Conservation (phyloP, 768 basidiomycete genomes). For the Tulasnella sp. region DNA sequence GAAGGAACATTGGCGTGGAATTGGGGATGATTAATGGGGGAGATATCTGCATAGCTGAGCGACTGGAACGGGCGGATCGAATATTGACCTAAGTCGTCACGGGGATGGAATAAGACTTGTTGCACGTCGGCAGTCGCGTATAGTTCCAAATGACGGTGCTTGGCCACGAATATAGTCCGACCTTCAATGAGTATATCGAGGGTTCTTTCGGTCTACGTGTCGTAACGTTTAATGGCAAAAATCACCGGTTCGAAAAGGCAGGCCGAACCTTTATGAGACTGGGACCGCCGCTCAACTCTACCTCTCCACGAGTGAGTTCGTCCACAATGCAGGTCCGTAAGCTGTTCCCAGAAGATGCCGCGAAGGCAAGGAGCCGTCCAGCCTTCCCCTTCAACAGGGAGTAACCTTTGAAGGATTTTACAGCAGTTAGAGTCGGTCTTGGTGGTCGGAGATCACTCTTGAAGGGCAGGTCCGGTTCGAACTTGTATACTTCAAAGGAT, state of each 20-base stretch:
- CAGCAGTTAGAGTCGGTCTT: neutral
- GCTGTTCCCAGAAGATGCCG: neutral
- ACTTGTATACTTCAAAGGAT: neutral
- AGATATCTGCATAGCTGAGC: neutral
- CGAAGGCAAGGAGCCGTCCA: neutral
- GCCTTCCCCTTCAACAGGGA: neutral
- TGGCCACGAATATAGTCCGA: neutral
- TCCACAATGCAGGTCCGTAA: neutral
- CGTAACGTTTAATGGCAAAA: neutral
- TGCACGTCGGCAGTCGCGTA: neutral
- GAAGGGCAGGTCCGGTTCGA: neutral
- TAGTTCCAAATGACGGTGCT: neutral
- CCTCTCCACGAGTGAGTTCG: neutral
- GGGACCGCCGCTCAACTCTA: neutral
- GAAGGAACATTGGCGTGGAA: neutral
- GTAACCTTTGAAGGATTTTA: neutral
- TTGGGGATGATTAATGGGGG: neutral
- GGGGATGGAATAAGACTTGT: neutral
- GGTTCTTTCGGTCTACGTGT: neutral
- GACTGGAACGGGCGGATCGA: neutral
- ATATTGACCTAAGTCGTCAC: no score
- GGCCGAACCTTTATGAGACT: neutral
- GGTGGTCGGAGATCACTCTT: neutral
- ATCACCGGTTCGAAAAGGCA: neutral
- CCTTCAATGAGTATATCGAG: neutral